phyloP scores from a whole-genome alignment of 768 basidiomycete genomes.

The Russula lepida region DNA sequence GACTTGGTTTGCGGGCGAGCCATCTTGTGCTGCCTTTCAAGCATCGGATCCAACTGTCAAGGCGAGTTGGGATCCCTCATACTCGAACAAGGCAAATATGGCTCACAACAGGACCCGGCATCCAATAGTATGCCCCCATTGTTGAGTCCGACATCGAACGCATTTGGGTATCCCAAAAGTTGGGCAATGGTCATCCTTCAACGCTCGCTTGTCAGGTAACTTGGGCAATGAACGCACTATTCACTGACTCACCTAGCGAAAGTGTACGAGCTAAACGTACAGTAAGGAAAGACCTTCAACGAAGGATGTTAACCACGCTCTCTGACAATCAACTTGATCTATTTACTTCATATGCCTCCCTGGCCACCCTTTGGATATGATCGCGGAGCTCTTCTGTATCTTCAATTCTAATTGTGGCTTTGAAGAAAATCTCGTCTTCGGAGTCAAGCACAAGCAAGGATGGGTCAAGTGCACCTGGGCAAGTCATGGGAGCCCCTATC shows the following conservation, averaged over 20 bases:
- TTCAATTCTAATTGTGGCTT: not conserved
- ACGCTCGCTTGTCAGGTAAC: not conserved
- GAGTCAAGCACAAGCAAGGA: constrained; percentile 10
- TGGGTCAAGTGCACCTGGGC: not conserved
- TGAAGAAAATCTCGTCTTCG: constrained; percentile 3
- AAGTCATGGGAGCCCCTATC: not conserved
- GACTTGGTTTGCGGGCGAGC: constrained; percentile 34
- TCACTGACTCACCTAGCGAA: constrained; percentile 22
- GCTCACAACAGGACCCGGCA: constrained; percentile 39
- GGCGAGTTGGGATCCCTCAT: not conserved
- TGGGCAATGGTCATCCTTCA: constrained; percentile 24
- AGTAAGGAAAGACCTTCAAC: constrained; percentile 27
- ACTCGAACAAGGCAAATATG: not conserved
- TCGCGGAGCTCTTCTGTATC: constrained; percentile 6
- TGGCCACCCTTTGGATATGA: constrained; percentile 4
- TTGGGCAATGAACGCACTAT: not conserved
- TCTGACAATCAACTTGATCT: not conserved
- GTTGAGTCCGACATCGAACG: constrained; percentile 32
- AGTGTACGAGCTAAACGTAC: constrained; percentile 25
- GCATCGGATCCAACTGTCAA: constrained; percentile 34
- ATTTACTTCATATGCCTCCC: constrained; percentile 7
- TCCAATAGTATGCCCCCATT: constrained; percentile 35
- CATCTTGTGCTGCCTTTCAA: constrained; percentile 35
- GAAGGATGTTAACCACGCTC: not conserved
- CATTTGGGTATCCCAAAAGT: constrained; percentile 24